Conservation (phyloP, 208 protist species). For the Crithidia expoeki region DNA sequence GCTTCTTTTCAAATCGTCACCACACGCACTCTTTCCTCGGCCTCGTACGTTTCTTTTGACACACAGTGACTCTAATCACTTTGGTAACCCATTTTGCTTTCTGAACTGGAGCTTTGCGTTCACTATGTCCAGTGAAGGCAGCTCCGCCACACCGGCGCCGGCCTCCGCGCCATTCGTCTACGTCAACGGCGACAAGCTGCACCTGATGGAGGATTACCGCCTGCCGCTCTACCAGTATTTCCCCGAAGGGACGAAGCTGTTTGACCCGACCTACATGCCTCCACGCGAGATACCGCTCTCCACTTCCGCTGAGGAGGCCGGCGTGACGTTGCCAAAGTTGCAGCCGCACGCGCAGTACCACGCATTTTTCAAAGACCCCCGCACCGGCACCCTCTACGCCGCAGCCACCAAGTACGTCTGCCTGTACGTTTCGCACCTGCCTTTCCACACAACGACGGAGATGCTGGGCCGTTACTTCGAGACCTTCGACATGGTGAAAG, state of each 20-base stretch:
- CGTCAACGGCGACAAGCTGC: conserved; percentile 69
- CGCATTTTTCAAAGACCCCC: conserved; percentile 56
- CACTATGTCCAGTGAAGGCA: conserved; percentile 28
- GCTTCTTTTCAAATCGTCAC: too few relatives aligned
- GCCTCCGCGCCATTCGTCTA: conserved; percentile 52
- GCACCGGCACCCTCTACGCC: conserved; percentile 41
- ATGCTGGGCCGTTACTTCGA: conserved; percentile 84
- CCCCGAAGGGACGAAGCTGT: conserved; percentile 66
- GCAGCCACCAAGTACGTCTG: conserved; percentile 48
- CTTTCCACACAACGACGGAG: conserved; percentile 65
- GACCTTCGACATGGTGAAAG: conserved; percentile 68
- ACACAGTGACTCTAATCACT: too few relatives aligned
- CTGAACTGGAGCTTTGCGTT: too few relatives aligned
- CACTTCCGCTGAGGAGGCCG: conserved; percentile 46
- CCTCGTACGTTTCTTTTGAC: too few relatives aligned
- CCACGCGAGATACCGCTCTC: conserved; percentile 60
- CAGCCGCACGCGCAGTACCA: conserved; percentile 75
- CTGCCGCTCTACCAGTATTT: conserved; percentile 67
- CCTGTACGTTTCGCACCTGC: conserved; percentile 73
- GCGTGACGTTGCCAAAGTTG: conserved; percentile 69
- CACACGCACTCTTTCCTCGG: too few relatives aligned
- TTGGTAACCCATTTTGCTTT: too few relatives aligned
- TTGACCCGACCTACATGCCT: conserved; percentile 62
- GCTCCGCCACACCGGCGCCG: conserved; percentile 19
- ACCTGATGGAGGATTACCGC: conserved; percentile 74